phyloP scores from a whole-genome alignment of 305 asterid species.

The Fraxinus floribunda region DNA sequence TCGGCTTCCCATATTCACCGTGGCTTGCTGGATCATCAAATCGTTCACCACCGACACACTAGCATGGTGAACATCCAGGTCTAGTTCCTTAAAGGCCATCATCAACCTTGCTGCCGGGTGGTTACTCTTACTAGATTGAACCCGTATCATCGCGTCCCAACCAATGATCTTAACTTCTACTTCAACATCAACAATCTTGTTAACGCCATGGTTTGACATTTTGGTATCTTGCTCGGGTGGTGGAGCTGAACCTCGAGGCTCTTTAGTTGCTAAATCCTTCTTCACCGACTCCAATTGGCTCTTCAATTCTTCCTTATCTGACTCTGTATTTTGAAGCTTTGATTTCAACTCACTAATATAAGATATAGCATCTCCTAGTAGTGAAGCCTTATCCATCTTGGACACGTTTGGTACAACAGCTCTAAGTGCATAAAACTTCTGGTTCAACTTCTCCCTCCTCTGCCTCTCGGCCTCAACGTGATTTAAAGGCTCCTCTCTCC shows the following conservation, averaged over 20 bases:
- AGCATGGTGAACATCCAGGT: constrained; percentile 79
- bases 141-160: constrained; percentile 76
- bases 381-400: constrained; percentile 93
- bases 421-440: constrained; percentile 73
- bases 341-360: constrained; percentile 73
- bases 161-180: constrained; percentile 79
- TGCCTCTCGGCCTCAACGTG: constrained; percentile 98
- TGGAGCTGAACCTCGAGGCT: constrained; percentile 17
- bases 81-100: constrained; percentile 73
- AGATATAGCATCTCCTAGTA: constrained; percentile 80
- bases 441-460: constrained; percentile 94
- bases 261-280: constrained; percentile 50
- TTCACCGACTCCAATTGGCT: constrained; percentile 48
- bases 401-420: constrained; percentile 93
- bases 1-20: constrained; percentile 77
- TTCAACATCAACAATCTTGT: constrained; percentile 41
- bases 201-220: neutral
- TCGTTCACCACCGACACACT: constrained; percentile 81
- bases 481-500: constrained; percentile 85
- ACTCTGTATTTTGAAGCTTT: constrained; percentile 51
- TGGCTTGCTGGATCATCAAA: constrained; percentile 82
- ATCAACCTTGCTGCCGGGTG: constrained; percentile 93
- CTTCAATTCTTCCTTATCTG: constrained; percentile 53
- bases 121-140: constrained; percentile 68
- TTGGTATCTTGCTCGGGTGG: constrained; percentile 29